Conservation (phyloP, 2,329 filamentous ascomycete species). For the Torrubiella hemipterigena region DNA sequence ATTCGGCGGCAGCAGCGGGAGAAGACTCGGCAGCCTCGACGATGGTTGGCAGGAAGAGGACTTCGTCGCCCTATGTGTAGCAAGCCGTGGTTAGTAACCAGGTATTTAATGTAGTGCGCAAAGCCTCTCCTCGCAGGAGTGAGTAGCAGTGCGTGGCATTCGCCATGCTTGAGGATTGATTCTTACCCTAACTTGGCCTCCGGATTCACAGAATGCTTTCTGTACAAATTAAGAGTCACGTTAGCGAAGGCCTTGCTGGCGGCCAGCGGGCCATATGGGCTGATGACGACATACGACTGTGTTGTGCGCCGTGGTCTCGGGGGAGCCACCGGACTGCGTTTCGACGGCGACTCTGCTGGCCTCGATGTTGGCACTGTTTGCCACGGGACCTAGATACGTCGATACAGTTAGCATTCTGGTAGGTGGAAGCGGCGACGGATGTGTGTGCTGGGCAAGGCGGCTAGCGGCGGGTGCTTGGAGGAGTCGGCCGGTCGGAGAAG, state of each 20-base stretch:
- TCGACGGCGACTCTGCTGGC: background rate
- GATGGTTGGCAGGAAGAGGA: slow-evolving; percentile 82
- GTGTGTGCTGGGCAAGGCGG: background rate
- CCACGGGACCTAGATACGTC: background rate
- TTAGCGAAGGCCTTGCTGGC: slow-evolving; percentile 6
- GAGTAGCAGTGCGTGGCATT: no score
- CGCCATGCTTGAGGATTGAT: background rate
- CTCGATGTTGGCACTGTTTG: background rate
- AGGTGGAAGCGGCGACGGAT: no score
- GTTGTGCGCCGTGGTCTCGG: slow-evolving; percentile 53
- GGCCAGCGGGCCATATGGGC: background rate
- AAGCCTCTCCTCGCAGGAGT: no score
- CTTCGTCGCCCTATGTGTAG: slow-evolving; percentile 63
- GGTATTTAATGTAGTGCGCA: no score
- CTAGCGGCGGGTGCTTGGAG: background rate
- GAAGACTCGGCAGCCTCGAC: slow-evolving; percentile 93
- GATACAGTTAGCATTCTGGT: no score
- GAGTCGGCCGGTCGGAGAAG: slow-evolving; percentile 2
- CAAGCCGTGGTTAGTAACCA: no score
- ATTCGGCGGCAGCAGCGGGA: slow-evolving; percentile 70
- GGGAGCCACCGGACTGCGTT: slow-evolving; percentile 19
- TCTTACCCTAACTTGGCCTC: slow-evolving; percentile 42
- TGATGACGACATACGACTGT: slow-evolving; percentile 47
- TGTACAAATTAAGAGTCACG: slow-evolving; percentile 25
- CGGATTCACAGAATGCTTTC: slow-evolving; percentile 74